Evolutionary conservation across 176 grass and related monocot species (phyloP).

Genomic region (Leersia perrieri): DNA sequence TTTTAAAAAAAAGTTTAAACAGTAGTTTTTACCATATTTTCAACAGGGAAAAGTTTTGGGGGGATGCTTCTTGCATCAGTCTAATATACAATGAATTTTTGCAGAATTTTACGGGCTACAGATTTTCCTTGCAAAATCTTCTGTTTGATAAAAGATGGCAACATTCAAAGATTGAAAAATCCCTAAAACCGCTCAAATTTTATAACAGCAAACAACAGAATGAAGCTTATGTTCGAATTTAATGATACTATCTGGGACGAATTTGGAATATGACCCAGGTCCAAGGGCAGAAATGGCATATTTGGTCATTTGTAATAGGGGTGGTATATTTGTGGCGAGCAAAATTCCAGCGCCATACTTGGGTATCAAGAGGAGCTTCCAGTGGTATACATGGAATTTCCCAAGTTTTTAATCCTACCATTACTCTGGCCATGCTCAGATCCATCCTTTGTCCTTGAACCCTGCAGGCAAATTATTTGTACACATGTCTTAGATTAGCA

Average conservation of each 20-base stretch:
- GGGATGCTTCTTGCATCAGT: not conserved
- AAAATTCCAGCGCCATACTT: not conserved
- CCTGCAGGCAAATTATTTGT: slow-evolving; percentile 42
- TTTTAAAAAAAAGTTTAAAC: not conserved
- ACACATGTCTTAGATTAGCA: slow-evolving; percentile 16
- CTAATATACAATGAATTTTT: not conserved
- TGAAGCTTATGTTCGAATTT: not conserved
- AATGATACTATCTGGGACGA: not conserved
- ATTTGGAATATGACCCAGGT: not conserved
- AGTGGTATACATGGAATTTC: too few relatives aligned
- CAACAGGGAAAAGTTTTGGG: not conserved
- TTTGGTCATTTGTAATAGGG: not conserved
- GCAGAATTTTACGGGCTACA: not conserved
- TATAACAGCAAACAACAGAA: not conserved
- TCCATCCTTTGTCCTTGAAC: slow-evolving; percentile 48
- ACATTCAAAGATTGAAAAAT: not conserved
- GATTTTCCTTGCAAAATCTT: not conserved
- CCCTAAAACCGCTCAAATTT: not conserved
- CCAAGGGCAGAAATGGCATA: not conserved
- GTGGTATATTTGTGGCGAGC: not conserved
- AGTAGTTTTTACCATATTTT: not conserved
- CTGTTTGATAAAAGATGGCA: not conserved
- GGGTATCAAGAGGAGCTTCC: too few relatives aligned
- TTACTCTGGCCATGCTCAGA: slow-evolving; percentile 44
- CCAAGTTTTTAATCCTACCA: slow-evolving; percentile 35